phyloP scores from a whole-genome alignment of 2,329 filamentous ascomycete species.

The Aspergillus niger region DNA sequence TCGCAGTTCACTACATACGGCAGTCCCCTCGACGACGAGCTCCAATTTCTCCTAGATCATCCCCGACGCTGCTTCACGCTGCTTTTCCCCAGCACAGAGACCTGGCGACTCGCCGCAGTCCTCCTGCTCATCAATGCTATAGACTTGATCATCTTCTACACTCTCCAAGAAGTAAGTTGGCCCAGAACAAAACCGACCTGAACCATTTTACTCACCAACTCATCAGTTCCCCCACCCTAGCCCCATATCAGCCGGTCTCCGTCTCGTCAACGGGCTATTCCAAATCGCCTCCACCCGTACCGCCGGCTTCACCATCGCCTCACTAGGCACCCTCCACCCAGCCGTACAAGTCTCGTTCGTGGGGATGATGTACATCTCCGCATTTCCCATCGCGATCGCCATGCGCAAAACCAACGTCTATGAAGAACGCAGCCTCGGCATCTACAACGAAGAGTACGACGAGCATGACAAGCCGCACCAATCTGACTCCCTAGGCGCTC shows the following conservation, averaged over 20 bases:
- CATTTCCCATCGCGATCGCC: slow-evolving; percentile 63
- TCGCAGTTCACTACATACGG: slow-evolving; percentile 65
- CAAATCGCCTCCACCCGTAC: slow-evolving; percentile 86
- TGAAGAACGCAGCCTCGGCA: slow-evolving; percentile 60
- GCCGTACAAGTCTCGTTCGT: slow-evolving; percentile 66
- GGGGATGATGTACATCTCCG: slow-evolving; percentile 67
- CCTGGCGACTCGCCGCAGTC: slow-evolving; percentile 90
- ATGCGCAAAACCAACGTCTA: slow-evolving; percentile 64
- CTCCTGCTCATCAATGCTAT: slow-evolving; percentile 76
- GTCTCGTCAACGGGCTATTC: slow-evolving; percentile 51
- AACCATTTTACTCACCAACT: background rate
- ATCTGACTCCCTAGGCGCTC: slow-evolving; percentile 72
- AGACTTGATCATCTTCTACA: slow-evolving; percentile 78
- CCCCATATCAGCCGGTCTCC: slow-evolving; percentile 61
- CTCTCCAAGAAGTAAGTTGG: slow-evolving; percentile 75
- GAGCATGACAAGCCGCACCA: slow-evolving; percentile 48
- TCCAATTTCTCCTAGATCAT: slow-evolving; percentile 85
- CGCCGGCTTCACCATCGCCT: slow-evolving; percentile 81
- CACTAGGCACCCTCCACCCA: slow-evolving; percentile 74
- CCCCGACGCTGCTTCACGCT: slow-evolving; percentile 93
- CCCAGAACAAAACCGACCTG: background rate
- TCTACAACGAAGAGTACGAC: slow-evolving; percentile 54
- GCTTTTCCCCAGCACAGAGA: slow-evolving; percentile 81
- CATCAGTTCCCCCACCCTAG: slow-evolving; percentile 58
- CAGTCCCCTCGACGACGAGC: slow-evolving; percentile 77